Base-by-base conservation (phyloP, 352 stramenopile genomes). In the Albugo candida region DNA sequence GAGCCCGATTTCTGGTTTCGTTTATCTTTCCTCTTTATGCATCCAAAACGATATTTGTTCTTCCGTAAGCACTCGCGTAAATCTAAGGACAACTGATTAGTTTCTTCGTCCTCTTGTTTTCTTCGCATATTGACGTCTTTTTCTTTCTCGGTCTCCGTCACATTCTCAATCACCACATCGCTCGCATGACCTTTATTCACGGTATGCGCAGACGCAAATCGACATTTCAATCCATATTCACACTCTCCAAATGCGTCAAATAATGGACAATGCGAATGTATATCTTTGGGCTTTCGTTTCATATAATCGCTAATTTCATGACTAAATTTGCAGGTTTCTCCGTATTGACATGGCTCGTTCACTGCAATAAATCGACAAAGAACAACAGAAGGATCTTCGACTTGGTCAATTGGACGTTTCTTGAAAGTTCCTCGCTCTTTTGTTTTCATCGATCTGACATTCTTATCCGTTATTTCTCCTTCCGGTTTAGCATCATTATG, bases 31-130 rank as follows among this genome's bases (percentile, higher is more conserved):
- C 62, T 55, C 58, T 86, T 45, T 56, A 70, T 70, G n/a, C 70
- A 64, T 45, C 68, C 60, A 58, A 97, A 97, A 39, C 77, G 61
- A 60, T 96, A 97, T 56, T 67, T 81, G 45, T 94, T 94, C 63
- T 97, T 97, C 13, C 92, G 71, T 27, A 97, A 61, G 42, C 82
- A 68, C 38, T 68, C 58, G 27, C 81, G 70, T 41, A 93, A 67
- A 20, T 83, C 67, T 52, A 86, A 77, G 13, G 65, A 80, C n/a
- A 97, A 56, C n/a, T 80, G 60, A 60, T 96, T 96, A 21, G 69
- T 65, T 48, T 88, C 67, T 39, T 69, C 46, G 19, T 58, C 62
- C 43, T 61, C n/a, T 68, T 60, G 1, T 64, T 45, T 0, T 38
- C 41, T 27, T 56, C 46, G 41, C 60, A 8, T 31, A 8, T 31